These are phyloP conservation scores for Paratinospora sagittata DNA, from an alignment of 164 flowering plant species.

Conservation along the genomic window DNA sequence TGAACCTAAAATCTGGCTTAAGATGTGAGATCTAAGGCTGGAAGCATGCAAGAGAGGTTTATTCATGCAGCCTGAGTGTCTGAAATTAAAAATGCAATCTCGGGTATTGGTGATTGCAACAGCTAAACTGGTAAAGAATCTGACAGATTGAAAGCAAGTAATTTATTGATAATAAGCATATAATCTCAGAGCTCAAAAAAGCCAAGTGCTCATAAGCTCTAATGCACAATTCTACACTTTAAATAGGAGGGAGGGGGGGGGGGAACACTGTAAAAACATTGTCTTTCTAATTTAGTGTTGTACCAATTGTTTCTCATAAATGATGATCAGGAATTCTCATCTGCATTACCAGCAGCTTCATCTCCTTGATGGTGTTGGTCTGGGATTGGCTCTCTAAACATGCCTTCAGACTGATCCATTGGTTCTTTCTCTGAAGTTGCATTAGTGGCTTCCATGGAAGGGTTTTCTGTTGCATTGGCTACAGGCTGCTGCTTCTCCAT, in stretches of 20 bases:
- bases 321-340: slow-evolving; percentile 18
- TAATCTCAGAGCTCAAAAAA: not conserved
- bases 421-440: slow-evolving; percentile 25
- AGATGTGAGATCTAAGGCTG: not conserved
- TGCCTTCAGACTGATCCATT: slow-evolving; percentile 15
- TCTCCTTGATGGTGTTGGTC: slow-evolving; percentile 26
- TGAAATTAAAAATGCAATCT: too few species aligned
- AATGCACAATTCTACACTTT: slow-evolving; percentile 13
- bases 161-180: not conserved
- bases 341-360: slow-evolving; percentile 22
- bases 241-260: not conserved
- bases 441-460: slow-evolving; percentile 28
- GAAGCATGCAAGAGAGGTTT: too few species aligned
- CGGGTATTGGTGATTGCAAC: not conserved
- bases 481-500: slow-evolving; percentile 68
- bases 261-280: slow-evolving; percentile 1
- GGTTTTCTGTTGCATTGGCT: slow-evolving; percentile 45
- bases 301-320: slow-evolving; percentile 12
- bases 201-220: not conserved
- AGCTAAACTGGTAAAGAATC: not conserved
- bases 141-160: not conserved
- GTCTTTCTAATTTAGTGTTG: not conserved
- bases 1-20: not conserved
- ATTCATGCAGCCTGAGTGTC: too few species aligned
- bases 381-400: slow-evolving; percentile 18